phyloP scores from a whole-genome alignment of 2,329 filamentous ascomycete species.

The Colletotrichum tanaceti region DNA sequence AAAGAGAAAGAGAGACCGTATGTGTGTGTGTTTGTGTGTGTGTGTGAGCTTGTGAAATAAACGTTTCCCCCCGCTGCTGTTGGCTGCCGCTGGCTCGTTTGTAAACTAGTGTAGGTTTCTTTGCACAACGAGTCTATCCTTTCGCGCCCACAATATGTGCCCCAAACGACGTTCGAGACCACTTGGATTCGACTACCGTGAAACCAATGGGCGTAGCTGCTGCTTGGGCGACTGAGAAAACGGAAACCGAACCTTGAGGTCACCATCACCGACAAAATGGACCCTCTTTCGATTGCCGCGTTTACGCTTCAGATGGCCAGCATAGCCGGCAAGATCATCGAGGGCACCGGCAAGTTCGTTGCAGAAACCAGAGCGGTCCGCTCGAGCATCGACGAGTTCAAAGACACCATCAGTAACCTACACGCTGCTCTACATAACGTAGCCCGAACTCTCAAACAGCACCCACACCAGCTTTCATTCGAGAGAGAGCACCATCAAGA shows the following conservation, averaged over 20 bases:
- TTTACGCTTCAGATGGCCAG: conserved; percentile 42
- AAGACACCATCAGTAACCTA: conserved; percentile 43
- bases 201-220: not conserved
- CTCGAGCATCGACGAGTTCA: conserved; percentile 43
- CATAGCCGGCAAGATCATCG: conserved; percentile 41
- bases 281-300: conserved; percentile 43
- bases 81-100: not conserved
- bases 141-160: conserved; percentile 15
- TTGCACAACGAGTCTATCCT: not conserved
- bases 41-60: not conserved
- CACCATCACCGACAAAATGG: conserved; percentile 34
- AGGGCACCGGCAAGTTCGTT: conserved; percentile 43
- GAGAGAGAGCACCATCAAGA: conserved; percentile 45
- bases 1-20: too few relatives aligned
- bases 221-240: not conserved
- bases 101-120: not conserved
- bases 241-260: too few relatives aligned
- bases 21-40: too few relatives aligned
- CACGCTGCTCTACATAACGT: conserved; percentile 41
- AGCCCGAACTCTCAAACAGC: conserved; percentile 39
- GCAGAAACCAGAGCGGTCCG: conserved; percentile 39
- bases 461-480: conserved; percentile 41
- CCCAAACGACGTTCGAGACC: not conserved
- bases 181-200: not conserved
- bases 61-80: conserved; percentile 8